Percentiles rank a stretch among this genome's conserved stretches.
Conservation (phyloP, 2,329 filamentous ascomycete genomes). For the Pseudocercospora macadamiae region DNA sequence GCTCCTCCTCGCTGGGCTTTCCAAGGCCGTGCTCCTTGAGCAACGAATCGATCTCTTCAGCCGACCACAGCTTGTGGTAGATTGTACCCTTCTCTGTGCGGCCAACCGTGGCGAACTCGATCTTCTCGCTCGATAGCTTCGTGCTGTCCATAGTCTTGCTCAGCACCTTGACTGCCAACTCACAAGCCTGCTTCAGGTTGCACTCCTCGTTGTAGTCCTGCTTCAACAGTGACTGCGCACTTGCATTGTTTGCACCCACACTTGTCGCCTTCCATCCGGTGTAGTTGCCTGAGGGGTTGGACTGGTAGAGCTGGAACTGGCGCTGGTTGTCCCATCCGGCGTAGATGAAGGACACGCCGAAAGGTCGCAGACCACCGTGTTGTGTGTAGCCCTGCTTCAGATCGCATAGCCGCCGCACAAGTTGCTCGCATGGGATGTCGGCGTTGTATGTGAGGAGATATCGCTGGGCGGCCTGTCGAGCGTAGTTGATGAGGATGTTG, state of each 20-base stretch:
- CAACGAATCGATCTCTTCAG: constrained; percentile 92
- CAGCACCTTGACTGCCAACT: constrained; percentile 95
- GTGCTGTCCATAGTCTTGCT: constrained; percentile 99
- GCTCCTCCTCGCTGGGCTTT: constrained; percentile 70
- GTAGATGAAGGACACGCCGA: constrained; percentile 99
- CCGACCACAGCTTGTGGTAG: constrained; percentile 96
- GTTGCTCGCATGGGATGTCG: constrained; percentile 98
- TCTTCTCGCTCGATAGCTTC: constrained; percentile 98
- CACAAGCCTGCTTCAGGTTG: constrained; percentile 92
- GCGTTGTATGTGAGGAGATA: constrained; percentile 99
- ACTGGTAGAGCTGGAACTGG: constrained; percentile 98
- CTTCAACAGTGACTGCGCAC: constrained; percentile 94
- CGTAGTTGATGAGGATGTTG: constrained; percentile 99
- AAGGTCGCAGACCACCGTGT: constrained; percentile 95
- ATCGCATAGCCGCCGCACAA: constrained; percentile 94
- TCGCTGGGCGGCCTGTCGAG: constrained; percentile 91
- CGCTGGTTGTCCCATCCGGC: constrained; percentile 95
- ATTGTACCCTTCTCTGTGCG: constrained; percentile 94
- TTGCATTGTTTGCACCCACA: constrained; percentile 96
- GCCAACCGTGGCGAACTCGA: constrained; percentile 97
- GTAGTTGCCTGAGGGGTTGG: constrained; percentile 98
- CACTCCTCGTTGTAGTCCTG: constrained; percentile 99
- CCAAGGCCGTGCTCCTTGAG: constrained; percentile 94
- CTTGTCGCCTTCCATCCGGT: constrained; percentile 99
- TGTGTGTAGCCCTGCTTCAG: constrained; percentile 99